Evolutionary conservation across 768 basidiomycete species (phyloP), one percentile per base, ranked within the genome.

Genomic region (Chiua virens): DNA sequence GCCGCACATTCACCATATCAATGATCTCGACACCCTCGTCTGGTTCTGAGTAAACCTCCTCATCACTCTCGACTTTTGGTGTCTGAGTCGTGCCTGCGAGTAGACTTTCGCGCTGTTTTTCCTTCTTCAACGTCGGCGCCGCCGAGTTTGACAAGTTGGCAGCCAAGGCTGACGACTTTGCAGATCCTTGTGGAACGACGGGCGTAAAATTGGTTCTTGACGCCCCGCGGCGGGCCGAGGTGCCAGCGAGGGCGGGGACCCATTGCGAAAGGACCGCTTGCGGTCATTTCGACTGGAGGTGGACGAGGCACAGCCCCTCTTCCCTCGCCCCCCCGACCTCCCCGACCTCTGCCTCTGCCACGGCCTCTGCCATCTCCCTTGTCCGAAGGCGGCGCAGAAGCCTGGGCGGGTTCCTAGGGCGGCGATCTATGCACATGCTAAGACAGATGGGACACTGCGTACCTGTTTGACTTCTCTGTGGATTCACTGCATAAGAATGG

Each of bases 21-120:
- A 93, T 74, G 46, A 92, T 90, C 70, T 92, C 88, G 22, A 92
- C 86, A 11, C 88, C 90, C 48, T 91, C 88, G 59, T 92, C 91
- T 13, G 89, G 87, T 53, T 93, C 91, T 17, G 91, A 93, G 68
- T 92, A 92, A 18, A 77, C 75, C 52, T 91, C 90, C 7, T 73
- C 82, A 17, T 87, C 82, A 17, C 79, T 76, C 42, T 73, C 73
- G 2, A 13, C 42, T 48, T 65, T 78, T 65, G 21, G 59, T 54
- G 56, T 44, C 56, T 60, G 46, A 8, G 43, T 51, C 49, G 64
- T 68, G 41, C 68, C 61, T 14, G 44, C 53, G 1, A 60, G 58
- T 10, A 45, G 20, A 43, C 65, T 64, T 58, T 64, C 59, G 40
- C 55, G 69, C 60, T 66, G 52, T 63, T 74, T 52, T 54, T 77